phyloP scores from a whole-genome alignment of 805 yeast species.

The Wickerhamomyces sydowiorum region DNA sequence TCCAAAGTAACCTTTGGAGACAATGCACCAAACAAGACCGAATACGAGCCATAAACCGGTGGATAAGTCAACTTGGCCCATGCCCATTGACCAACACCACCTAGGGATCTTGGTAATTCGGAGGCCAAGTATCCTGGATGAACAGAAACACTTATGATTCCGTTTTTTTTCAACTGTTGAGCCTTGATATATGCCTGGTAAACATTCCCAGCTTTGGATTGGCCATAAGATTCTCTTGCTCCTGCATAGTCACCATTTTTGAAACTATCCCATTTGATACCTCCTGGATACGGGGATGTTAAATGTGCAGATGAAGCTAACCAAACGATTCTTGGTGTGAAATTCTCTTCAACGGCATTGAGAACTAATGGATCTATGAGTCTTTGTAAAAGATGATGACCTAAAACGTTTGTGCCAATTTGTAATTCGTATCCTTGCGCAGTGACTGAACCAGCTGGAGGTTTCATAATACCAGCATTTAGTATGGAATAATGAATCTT shows the following conservation, averaged over 20 bases:
- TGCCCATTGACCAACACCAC: neutral
- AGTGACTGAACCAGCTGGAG: conserved; percentile 30
- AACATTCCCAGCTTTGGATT: conserved; percentile 37
- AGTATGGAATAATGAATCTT: conserved; percentile 31
- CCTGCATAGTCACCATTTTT: conserved; percentile 7
- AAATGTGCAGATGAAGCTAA: conserved; percentile 34
- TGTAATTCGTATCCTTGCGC: conserved; percentile 41
- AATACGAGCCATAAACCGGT: conserved; percentile 33
- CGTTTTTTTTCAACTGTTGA: conserved; percentile 23
- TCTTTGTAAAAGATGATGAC: conserved; percentile 38
- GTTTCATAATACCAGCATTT: conserved; percentile 41
- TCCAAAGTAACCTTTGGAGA: conserved; percentile 29
- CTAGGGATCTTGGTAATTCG: conserved; percentile 26
- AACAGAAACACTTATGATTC: conserved; percentile 28
- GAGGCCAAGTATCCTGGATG: conserved; percentile 38
- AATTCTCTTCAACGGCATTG: conserved; percentile 23
- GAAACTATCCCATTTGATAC: conserved; percentile 28
- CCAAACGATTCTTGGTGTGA: conserved; percentile 37
- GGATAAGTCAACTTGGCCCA: conserved; percentile 1
- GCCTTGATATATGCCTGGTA: conserved; percentile 33
- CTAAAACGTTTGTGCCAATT: conserved; percentile 41
- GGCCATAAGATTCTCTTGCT: conserved; percentile 24
- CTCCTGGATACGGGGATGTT: conserved; percentile 26
- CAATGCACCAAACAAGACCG: conserved; percentile 38
- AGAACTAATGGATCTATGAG: conserved; percentile 32